Evolutionary conservation across 2,329 filamentous ascomycete species (phyloP).

Genomic region (Monosporascus cannonballus): DNA sequence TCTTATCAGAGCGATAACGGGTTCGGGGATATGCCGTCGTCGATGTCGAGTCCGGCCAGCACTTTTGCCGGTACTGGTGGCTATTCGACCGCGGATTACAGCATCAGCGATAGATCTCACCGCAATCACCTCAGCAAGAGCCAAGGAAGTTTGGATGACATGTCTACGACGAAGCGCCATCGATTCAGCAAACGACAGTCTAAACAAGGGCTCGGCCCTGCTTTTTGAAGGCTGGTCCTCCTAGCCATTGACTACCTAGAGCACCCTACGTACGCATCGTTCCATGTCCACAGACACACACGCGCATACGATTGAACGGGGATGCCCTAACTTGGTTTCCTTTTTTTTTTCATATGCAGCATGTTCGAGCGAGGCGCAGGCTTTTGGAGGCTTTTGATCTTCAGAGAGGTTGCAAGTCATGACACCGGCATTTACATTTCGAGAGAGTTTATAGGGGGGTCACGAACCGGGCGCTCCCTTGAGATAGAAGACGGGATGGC

Average conservation of each 20-base stretch:
- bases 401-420: constrained; percentile 17
- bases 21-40: constrained; percentile 63
- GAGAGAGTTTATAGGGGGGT: constrained; percentile 4
- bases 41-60: constrained; percentile 69
- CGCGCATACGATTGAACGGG: constrained; percentile 1
- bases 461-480: neutral
- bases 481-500: neutral
- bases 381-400: constrained; percentile 24
- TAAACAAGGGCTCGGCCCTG: constrained; percentile 86
- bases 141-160: constrained; percentile 49
- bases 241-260: constrained; percentile 6
- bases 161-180: constrained; percentile 46
- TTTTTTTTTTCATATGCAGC: constrained; percentile 22
- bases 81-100: constrained; percentile 43
- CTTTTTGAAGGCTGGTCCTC: constrained; percentile 51
- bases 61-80: constrained; percentile 58
- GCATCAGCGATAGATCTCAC: constrained; percentile 44
- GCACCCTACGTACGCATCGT: constrained; percentile 7
- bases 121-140: constrained; percentile 55
- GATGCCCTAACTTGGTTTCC: constrained; percentile 7
- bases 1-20: constrained; percentile 62
- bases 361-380: constrained; percentile 29
- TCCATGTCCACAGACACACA: constrained; percentile 6
- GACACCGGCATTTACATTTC: constrained; percentile 22
- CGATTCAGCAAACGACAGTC: constrained; percentile 89